Conservation (phyloP, 164 flowering plant species). For the Malania oleifera region DNA sequence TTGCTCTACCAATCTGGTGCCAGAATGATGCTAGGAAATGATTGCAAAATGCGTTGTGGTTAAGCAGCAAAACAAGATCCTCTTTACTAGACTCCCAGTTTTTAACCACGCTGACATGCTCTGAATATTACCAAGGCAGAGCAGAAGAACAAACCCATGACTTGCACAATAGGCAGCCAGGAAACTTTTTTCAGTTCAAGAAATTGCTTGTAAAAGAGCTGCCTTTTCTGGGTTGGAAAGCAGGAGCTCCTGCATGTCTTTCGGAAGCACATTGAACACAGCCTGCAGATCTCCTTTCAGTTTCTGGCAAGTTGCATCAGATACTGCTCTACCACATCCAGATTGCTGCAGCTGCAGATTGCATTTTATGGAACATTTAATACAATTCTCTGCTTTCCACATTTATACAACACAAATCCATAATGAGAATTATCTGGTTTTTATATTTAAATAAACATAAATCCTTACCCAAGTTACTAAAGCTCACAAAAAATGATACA, state of each 20-base stretch:
- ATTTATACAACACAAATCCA: too few species aligned
- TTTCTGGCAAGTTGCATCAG: constrained; percentile 46
- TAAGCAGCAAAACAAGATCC: constrained; percentile 8
- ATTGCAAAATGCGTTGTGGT: neutral
- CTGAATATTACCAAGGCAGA: constrained; percentile 16
- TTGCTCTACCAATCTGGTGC: neutral
- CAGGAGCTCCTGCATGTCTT: constrained; percentile 84
- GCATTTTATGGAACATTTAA: neutral
- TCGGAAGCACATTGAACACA: constrained; percentile 73
- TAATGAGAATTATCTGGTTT: neutral
- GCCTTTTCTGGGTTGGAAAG: constrained; percentile 77
- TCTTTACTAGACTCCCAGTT: neutral
- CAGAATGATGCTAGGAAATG: constrained; percentile 6
- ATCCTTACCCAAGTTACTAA: too few species aligned
- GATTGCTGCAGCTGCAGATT: constrained; percentile 36
- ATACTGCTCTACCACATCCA: constrained; percentile 44
- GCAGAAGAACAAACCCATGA: constrained; percentile 14
- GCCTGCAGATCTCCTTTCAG: constrained; percentile 64
- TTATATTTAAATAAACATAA: too few species aligned
- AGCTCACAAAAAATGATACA: too few species aligned
- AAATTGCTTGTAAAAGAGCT: constrained; percentile 44
- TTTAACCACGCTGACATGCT: neutral
- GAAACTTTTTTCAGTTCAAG: constrained; percentile 32
- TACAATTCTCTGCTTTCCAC: neutral
- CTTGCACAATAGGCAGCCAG: constrained; percentile 27